Evolutionary conservation across 2,329 filamentous ascomycete genomes (phyloP), one percentile per base, ranked within the genome.

Genomic region (Corynespora cassiicola): DNA sequence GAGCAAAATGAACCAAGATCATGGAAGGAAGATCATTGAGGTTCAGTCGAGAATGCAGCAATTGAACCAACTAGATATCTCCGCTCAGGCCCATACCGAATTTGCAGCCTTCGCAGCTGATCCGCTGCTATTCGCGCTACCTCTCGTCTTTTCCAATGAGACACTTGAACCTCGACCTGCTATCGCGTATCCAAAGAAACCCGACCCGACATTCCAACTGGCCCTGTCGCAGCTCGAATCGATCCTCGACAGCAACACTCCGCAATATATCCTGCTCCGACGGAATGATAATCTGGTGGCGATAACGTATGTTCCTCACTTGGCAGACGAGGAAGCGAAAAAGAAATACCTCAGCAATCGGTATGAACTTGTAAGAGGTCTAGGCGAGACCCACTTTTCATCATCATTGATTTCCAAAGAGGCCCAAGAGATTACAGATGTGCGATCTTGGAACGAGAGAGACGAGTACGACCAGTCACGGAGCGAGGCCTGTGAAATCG

Each of bases 321-420:
- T 41, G 19, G 52, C 58, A 0, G 38, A 43, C 1, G 33, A 31
- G 10, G 24, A 33, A 3, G 10, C 43, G 11, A 48, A 44, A n/a
- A 20, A 27, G 2, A 3, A 37, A 2, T 40, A 58, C 16, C 40
- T 63, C 6, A 27, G 47, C 2, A 12, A 50, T 6, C 35, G 57
- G 15, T 25, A 42, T 6, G 30, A 35, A 1, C 19, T 58, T 1
- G 27, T 62, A 1, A 16, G 39, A 3, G 19, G 26, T 9, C 40
- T 65, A 1, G 58, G 53, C 5, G 31, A 34, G 18, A 11, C 39
- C 9, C n/a, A 53, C 10, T 50, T 62, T 17, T 23, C 43, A 7
- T 22, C 24, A 3, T 53, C 50, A 6, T 38, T 62, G 6, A 58
- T 65, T 10, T 61, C 55, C 33, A 63, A 59, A 32, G 61, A 62